phyloP scores from a whole-genome alignment of 257 asterid species.

The Solanum clarkiae region DNA sequence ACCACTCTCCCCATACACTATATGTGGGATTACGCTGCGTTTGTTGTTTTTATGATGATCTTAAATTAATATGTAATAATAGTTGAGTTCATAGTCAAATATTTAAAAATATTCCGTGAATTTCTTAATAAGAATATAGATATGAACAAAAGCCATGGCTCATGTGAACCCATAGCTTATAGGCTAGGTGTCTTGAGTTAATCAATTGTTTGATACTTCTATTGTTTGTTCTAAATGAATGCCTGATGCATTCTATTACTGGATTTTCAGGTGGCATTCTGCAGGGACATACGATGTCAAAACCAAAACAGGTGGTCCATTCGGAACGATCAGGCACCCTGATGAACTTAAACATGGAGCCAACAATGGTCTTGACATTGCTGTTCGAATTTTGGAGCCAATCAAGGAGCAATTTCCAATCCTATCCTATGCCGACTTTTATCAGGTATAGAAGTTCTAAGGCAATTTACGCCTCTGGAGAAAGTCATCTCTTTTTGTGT shows the following conservation, averaged over 20 bases:
- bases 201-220: too few species aligned
- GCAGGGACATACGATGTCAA: constrained; percentile 74
- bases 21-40: too few species aligned
- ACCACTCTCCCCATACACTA: too few species aligned
- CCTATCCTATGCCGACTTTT: constrained; percentile 58
- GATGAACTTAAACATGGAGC: constrained; percentile 71
- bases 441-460: constrained; percentile 25
- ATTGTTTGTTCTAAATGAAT: not conserved
- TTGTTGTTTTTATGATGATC: too few species aligned
- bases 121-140: too few species aligned
- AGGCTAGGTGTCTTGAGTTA: too few species aligned
- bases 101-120: too few species aligned
- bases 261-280: constrained; percentile 69
- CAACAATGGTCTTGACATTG: constrained; percentile 74
- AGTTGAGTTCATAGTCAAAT: too few species aligned
- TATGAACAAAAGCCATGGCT: too few species aligned
- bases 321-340: constrained; percentile 58
- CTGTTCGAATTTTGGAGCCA: constrained; percentile 60
- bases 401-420: constrained; percentile 59
- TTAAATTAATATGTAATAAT: too few species aligned
- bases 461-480: too few species aligned
- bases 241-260: constrained; percentile 30
- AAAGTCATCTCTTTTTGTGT: not conserved
- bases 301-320: constrained; percentile 75
- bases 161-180: too few species aligned